A percentile compares a stretch with the other conserved stretches of the same genome.
Evolutionary conservation across 2,329 filamentous ascomycete species (phyloP).

Genomic region (Rutstroemia sp.): DNA sequence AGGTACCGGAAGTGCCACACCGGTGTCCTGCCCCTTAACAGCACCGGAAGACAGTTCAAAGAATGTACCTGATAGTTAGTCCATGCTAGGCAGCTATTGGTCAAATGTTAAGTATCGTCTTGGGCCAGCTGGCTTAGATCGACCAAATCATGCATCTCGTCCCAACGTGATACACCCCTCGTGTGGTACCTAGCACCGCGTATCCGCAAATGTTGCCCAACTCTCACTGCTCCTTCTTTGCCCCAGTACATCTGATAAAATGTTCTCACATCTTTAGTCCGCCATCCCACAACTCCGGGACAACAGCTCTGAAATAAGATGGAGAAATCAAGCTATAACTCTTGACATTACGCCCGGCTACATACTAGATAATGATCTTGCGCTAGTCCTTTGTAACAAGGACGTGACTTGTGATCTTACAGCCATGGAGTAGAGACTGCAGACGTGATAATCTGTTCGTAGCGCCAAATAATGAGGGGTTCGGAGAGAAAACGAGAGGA

Average conservation of each 20-base stretch:
- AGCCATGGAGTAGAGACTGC: conserved; percentile 37
- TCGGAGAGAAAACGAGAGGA: neutral
- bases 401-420: conserved; percentile 42
- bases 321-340: conserved; percentile 18
- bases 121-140: too few species aligned
- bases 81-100: too few species aligned
- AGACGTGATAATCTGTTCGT: conserved; percentile 48
- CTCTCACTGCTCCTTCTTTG: neutral
- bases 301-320: conserved; percentile 48
- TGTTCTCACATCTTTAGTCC: conserved; percentile 53
- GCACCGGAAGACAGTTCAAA: too few species aligned
- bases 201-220: neutral
- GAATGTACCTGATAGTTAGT: too few species aligned
- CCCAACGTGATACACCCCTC: too few species aligned
- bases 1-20: too few species aligned
- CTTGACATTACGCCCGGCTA: conserved; percentile 21
- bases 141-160: too few species aligned
- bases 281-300: conserved; percentile 41
- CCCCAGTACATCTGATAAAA: conserved; percentile 6
- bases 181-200: too few species aligned
- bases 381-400: conserved; percentile 33
- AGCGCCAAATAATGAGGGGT: conserved; percentile 31
- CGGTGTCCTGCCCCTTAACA: too few species aligned
- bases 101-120: too few species aligned
- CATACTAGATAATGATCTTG: conserved; percentile 35